A percentile compares a stretch with the other conserved stretches of the same genome.
Evolutionary conservation across 768 basidiomycete genomes (phyloP).

Genomic region (Mycena galopus): DNA sequence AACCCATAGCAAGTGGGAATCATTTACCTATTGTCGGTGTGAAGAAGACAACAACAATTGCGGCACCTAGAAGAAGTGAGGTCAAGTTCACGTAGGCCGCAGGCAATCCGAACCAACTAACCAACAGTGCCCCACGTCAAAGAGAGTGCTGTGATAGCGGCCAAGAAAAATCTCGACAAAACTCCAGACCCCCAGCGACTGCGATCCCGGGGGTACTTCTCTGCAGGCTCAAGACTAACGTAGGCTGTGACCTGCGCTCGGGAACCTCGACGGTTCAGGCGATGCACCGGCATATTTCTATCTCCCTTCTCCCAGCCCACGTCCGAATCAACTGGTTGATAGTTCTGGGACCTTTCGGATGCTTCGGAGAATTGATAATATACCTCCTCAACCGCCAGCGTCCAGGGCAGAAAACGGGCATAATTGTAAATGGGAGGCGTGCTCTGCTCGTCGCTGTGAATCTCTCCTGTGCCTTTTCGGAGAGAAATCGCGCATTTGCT

Average conservation of each 20-base stretch:
- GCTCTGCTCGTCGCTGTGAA: constrained; percentile 40
- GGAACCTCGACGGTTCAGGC: constrained; percentile 27
- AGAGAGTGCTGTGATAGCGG: constrained; percentile 32
- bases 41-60: constrained; percentile 37
- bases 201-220: constrained; percentile 5
- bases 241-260: constrained; percentile 29
- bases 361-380: constrained; percentile 42
- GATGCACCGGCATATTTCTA: constrained; percentile 7
- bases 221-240: constrained; percentile 2
- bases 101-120: background rate
- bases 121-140: constrained; percentile 40
- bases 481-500: constrained; percentile 38
- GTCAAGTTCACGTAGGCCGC: background rate
- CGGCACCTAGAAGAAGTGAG: constrained; percentile 25
- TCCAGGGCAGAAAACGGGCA: constrained; percentile 47
- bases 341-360: constrained; percentile 32
- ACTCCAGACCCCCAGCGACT: constrained; percentile 33
- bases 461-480: constrained; percentile 19
- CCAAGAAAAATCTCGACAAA: constrained; percentile 35
- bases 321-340: constrained; percentile 37
- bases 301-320: constrained; percentile 37
- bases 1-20: background rate
- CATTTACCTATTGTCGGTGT: constrained; percentile 39
- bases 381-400: constrained; percentile 42
- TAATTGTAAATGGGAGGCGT: constrained; percentile 49